phyloP scores from a whole-genome alignment of 768 basidiomycete genomes.

The Termitomyces sp. region DNA sequence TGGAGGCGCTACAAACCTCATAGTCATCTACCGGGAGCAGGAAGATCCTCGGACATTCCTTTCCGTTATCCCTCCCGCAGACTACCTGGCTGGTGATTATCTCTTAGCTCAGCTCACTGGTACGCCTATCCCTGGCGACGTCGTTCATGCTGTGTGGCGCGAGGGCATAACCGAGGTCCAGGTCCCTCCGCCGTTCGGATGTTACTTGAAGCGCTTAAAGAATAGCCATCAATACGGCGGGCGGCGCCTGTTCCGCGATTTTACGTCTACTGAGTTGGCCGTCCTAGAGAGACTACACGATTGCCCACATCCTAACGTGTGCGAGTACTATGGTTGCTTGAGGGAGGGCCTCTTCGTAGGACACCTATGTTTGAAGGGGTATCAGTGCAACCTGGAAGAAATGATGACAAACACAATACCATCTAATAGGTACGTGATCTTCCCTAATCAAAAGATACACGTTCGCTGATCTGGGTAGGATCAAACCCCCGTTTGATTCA shows the following conservation, averaged over 20 bases:
- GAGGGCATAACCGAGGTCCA: constrained; percentile 4
- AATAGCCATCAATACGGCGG: constrained; percentile 3
- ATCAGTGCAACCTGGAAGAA: constrained; percentile 7
- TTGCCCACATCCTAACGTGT: not conserved
- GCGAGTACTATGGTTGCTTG: constrained; percentile 6
- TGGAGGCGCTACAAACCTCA: constrained; percentile 3
- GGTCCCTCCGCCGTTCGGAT: constrained; percentile 1
- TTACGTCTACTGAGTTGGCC: constrained; percentile 5
- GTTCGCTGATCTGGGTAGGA: not conserved
- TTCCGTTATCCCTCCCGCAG: constrained; percentile 1
- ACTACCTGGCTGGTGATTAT: constrained; percentile 2
- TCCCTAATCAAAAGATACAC: not conserved
- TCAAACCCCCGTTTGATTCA: constrained; percentile 4
- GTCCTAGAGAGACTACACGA: constrained; percentile 3
- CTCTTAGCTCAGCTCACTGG: constrained; percentile 1
- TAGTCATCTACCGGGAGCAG: constrained; percentile 5
- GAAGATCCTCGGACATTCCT: constrained; percentile 1
- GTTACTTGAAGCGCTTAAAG: constrained; percentile 3
- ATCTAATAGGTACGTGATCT: not conserved
- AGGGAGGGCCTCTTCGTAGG: constrained; percentile 7
- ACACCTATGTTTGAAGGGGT: constrained; percentile 7
- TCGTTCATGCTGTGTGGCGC: constrained; percentile 5
- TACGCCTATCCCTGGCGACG: constrained; percentile 2
- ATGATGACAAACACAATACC: constrained; percentile 3
- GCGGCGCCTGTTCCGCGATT: constrained; percentile 3